Base-by-base conservation (phyloP, 2,329 filamentous ascomycete species). In the Paraconiothyrium brasiliense region DNA sequence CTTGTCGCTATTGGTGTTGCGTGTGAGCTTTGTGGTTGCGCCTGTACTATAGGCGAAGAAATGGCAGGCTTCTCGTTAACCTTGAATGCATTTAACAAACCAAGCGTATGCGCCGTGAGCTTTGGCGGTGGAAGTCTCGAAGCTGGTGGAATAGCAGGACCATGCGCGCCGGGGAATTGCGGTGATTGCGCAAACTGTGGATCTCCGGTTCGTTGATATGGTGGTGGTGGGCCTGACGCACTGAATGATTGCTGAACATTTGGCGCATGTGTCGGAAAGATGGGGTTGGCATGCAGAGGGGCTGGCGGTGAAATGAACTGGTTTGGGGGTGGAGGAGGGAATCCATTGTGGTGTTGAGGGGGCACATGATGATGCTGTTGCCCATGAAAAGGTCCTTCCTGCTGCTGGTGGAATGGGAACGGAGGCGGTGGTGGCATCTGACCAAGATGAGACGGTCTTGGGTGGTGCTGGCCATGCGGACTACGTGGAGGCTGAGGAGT, bases 11-110 rank as follows among this genome's bases (percentile, higher is more conserved):
- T 69, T n/a, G 72, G 69, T 16, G 70, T 72, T 46, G 60, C 63
- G 44, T 76, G 66, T 13, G 64, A 57, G 35, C 55, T 65, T 59
- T 68, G 68, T 37, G 66, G 60, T 30, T 66, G 62, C 39, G 49
- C 34, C 7, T 65, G 59, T 37, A 58, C 37, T 46, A 65, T 57
- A 11, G 67, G 63, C 20, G 62, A 59, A 32, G 59, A 24, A 57
- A 63, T 50, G 44, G 67, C 60, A 57, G 71, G 67, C 55, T 73
- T 74, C 34, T 73, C 70, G 13, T 68, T 69, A 14, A 71, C 71
- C 62, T 84, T 89, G 78, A 90, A 89, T 1, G 85, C 82, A 67
- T 84, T 86, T 52, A 90, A 76, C 37, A 90, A 73, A n/a, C 82
- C 82, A 60, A 86, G 79, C 1, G 86, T 82, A 71, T 90, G 87